phyloP scores from a whole-genome alignment of 2,329 filamentous ascomycete genomes.

The Colletotrichum costaricense region DNA sequence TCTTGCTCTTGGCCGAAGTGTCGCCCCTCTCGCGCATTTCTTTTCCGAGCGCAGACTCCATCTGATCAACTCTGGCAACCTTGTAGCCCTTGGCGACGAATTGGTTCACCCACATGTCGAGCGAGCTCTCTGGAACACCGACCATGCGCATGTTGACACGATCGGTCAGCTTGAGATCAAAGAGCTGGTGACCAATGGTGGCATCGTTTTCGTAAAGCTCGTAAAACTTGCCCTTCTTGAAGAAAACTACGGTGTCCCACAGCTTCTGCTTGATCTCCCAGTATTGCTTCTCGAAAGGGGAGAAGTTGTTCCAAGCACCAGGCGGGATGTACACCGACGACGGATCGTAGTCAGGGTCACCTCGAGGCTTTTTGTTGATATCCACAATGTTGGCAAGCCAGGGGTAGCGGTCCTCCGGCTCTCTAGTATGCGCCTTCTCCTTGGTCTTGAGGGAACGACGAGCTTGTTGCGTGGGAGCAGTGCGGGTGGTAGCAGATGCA shows the following conservation, averaged over 20 bases:
- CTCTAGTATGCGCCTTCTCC: conserved; percentile 80
- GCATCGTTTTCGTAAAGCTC: conserved; percentile 98
- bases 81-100: conserved; percentile 99
- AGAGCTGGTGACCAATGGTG: conserved; percentile 94
- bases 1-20: conserved; percentile 68
- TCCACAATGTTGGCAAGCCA: conserved; percentile 92
- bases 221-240: conserved; percentile 99
- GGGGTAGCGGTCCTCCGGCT: conserved; percentile 86
- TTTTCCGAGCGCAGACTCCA: conserved; percentile 94
- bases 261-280: conserved; percentile 99
- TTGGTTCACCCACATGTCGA: conserved; percentile 98
- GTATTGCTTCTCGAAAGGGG: conserved; percentile 96
- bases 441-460: conserved; percentile 51
- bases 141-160: conserved; percentile 99
- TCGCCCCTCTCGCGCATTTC: conserved; percentile 96
- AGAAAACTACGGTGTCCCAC: conserved; percentile 98
- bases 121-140: conserved; percentile 91
- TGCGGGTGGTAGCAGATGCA: conserved; percentile 41
- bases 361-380: conserved; percentile 81
- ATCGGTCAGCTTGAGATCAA: conserved; percentile 97
- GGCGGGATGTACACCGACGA: conserved; percentile 92
- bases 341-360: conserved; percentile 90
- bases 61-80: conserved; percentile 95
- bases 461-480: conserved; percentile 34
- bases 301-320: conserved; percentile 82